Base-by-base conservation (phyloP, 2,329 filamentous ascomycete genomes). In the Orbilia oligospora region DNA sequence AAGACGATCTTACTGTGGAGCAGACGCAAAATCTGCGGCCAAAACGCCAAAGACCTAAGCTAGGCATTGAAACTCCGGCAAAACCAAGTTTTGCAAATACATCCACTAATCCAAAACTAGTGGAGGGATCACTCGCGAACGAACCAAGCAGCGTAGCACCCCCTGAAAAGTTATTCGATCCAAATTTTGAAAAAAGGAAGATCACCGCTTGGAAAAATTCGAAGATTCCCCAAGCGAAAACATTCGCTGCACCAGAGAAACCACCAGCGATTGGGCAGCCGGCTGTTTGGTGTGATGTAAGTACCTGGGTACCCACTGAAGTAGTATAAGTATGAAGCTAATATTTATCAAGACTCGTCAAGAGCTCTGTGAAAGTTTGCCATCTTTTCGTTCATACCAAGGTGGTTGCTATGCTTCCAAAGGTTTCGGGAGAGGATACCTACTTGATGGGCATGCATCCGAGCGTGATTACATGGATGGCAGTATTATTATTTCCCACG, bases 401-500 rank as follows among this genome's bases (percentile, higher is more conserved):
- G 86, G 88, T 0, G 89, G 89, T 4, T 85, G 87, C 3, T 90
- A 93, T 69, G 85, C 86, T 0, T 85, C 84, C 0, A 84, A 87
- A 1, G 84, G 85, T 0, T 83, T 88, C n/a, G 87, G 87, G 1
- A 85, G 85, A 51, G 89, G 88, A 0, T 88, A 91, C 72, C 85
- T 93, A 24, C 85, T 91, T 20, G 89, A 92, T 81, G 86, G 85
- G 0, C 86, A 88, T 55, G 84, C 85, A 9, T 88, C 88, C 1
- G 79, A 83, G 0, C 86, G 89, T 2, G 90, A 92, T 71, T 86
- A 88, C 61, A 87, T 92, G 18, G 87, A 88, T 38, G 85, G 86
- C 0, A 87, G 91, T 67, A 85, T 92, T 1, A 85, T 93, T 38
- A 90, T 94, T 61, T 88, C 89, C 3, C 86, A 89, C 41, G 88